Evolutionary conservation across 192 early-diverging fungal species (phyloP), one percentile per base, ranked within the genome.

Genomic region (Diversispora epigaea): DNA sequence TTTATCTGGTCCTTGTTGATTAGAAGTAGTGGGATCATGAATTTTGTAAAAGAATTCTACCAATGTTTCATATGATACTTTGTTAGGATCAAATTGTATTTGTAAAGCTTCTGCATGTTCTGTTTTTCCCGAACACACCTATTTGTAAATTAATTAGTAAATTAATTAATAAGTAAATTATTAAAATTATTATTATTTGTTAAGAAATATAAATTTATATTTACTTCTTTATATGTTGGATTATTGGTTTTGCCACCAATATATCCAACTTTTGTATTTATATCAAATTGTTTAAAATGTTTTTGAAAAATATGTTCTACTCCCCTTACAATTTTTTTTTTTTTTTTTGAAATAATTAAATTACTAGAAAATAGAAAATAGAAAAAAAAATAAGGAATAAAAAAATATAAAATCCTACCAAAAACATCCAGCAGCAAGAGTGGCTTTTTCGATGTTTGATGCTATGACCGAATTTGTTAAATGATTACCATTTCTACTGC

Each of bases 361-460:
- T 6, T 41, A 19, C 32, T 12, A 63, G 2, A 8, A 63, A 63
- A 21, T 12, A 41, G 4, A 12, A 39, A 63, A 39, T 0, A 63
- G 4, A 43, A 32, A 25, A 0, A 46, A 22, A 49, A 46, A 56
- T 19, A 4, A 19, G 45, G 44, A 17, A 22, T 47, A 40, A 43
- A 19, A 9, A 62, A 45, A 21, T 0, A 40, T 62, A 17, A 43
- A 11, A 0, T 69, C 40, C 57, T 83, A 88, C 96, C 96, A 98
- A 82, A 98, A 98, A 83, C 96, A 98, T 55, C 96, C 96, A 7
- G 93, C 94, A 50, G 91, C 96, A 86, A 95, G 94, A 7, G 94
- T 96, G 2, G 93, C 94, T 56, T 76, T 82, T 76, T 85, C 83
- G 46, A 76, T 81, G 71, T 66, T 43, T 8, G 64, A 4, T 43